Base-by-base conservation (phyloP, 345 rosid genomes). In the Cardamine resedifolia region DNA sequence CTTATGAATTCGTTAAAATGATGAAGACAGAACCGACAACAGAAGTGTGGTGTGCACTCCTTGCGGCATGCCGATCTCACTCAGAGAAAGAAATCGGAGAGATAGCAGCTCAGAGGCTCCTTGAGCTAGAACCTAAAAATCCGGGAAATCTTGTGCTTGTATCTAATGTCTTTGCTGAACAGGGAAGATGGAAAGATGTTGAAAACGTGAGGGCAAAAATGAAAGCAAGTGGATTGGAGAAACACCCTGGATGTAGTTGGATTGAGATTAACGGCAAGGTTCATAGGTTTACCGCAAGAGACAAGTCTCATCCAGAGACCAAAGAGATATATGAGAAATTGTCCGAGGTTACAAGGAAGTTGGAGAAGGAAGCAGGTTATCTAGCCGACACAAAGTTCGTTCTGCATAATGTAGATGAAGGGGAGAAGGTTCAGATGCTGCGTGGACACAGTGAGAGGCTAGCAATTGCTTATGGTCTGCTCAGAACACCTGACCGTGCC, bases 201-300 rank as follows among this genome's bases (percentile, higher is more conserved):
- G 81, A 78, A 77, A 78, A 45, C 56, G 82, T 90, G 71, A 87
- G 97, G 79, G 75, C 24, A 70, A 84, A 68, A 75, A 87, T 89
- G 91, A 87, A 83, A 79, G 89, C 80, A 67, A 76, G 64, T 47
- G 92, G 98, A 52, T 79, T 93, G 83, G 81, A 75, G 85, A 93
- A 90, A 77, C 81, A 52, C 49, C 94, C 98, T n/a, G 96, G 98
- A 65, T 90, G 88, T 74, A 93, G 96, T 79, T 93, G 96, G 98
- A 81, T 89, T 79, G 94, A 89, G 81, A 69, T 89, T 21, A 80
- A 80, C 49, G 85, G 81, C 70, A 81, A 82, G 80, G 66, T 87
- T 68, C 98, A 90, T 78, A 73, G 85, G 15, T 93, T 90, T 78
- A 80, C 73, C 68, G 93, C 97, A 33, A 81, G 93, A 77, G 98